phyloP scores from a whole-genome alignment of 768 basidiomycete genomes.

The Suillus bovinus region DNA sequence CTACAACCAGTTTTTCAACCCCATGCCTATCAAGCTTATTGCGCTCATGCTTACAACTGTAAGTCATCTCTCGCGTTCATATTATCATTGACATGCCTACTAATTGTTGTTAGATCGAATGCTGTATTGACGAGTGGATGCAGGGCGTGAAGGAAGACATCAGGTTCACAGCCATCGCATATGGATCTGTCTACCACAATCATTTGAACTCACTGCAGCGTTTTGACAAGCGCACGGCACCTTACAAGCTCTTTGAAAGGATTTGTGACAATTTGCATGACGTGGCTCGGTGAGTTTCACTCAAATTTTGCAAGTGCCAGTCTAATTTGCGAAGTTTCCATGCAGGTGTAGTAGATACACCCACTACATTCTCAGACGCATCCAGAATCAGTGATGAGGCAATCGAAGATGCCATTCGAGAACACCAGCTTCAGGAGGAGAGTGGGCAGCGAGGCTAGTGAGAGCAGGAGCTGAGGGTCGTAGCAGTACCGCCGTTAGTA shows the following conservation, averaged over 20 bases:
- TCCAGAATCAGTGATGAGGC: neutral
- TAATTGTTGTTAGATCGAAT: neutral
- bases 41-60: neutral
- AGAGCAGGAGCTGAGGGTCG: neutral
- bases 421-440: slow-evolving; percentile 1
- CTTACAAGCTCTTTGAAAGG: neutral
- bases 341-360: neutral
- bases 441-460: neutral
- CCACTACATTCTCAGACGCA: neutral
- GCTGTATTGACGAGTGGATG: neutral
- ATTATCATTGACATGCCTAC: neutral
- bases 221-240: neutral
- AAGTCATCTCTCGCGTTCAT: neutral
- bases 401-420: neutral
- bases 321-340: neutral
- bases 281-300: neutral
- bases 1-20: neutral
- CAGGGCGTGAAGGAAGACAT: neutral
- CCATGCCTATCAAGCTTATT: neutral
- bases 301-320: neutral
- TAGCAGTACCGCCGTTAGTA: neutral
- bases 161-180: neutral
- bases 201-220: neutral
- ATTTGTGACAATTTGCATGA: slow-evolving; percentile 1
- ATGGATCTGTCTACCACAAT: neutral